Evolutionary conservation across 225 moss, liverwort and hornwort species (phyloP).

Genomic region (Asterella californica): DNA sequence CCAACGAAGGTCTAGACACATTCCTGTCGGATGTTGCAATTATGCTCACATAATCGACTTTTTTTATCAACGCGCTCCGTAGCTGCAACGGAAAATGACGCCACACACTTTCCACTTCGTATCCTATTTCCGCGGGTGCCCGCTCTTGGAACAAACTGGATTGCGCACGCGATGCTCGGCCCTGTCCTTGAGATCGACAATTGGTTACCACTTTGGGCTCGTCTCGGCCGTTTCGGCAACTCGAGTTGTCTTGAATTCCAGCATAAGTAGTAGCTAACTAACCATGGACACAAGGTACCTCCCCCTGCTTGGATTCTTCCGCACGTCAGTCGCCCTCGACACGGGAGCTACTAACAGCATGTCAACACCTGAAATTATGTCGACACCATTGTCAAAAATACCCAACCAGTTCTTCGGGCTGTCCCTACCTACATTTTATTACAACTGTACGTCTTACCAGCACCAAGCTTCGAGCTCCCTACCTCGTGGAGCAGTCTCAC

Average conservation of each 20-base stretch:
- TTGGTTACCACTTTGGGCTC: not conserved
- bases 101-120: not conserved
- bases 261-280: not conserved
- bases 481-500: no score
- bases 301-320: not conserved
- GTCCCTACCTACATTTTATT: no score
- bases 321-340: not conserved
- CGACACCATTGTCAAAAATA: not conserved
- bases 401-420: no score
- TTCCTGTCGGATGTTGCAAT: conserved; percentile 3
- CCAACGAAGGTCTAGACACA: conserved; percentile 13
- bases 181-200: conserved; percentile 1
- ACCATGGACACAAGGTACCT: not conserved
- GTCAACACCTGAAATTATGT: conserved; percentile 2
- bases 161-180: not conserved
- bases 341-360: not conserved
- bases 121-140: not conserved
- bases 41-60: not conserved
- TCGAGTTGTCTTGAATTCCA: not conserved
- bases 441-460: no score
- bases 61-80: not conserved
- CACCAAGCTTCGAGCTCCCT: no score
- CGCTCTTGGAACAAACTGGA: not conserved
- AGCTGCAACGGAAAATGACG: not conserved
- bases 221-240: conserved; percentile 12